These are phyloP conservation scores for Aspergillus quadricinctus DNA, from an alignment of 2,329 filamentous ascomycete genomes.

Conservation along the genomic window DNA sequence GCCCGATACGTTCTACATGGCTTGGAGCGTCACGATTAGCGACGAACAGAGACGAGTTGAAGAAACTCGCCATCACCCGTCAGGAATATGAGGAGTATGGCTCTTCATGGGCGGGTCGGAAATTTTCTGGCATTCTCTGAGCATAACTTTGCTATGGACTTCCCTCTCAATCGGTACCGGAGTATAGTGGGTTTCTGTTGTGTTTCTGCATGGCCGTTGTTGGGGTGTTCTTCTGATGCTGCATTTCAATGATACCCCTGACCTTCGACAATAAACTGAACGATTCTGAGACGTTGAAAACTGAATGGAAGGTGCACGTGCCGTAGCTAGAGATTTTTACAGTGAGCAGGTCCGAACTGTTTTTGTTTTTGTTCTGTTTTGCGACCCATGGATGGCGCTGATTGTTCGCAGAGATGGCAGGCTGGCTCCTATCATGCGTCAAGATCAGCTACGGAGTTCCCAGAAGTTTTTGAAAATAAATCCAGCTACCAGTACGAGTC, in stretches of 20 bases:
- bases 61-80: conserved; percentile 70
- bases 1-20: conserved; percentile 78
- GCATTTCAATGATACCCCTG: conserved; percentile 22
- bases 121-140: conserved; percentile 51
- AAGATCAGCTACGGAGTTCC: neutral
- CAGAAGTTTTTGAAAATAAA: neutral
- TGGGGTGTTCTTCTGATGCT: conserved; percentile 4
- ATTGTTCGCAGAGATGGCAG: neutral
- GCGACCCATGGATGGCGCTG: neutral
- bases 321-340: neutral
- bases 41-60: conserved; percentile 59
- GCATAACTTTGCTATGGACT: neutral
- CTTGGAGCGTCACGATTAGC: conserved; percentile 76
- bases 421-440: neutral
- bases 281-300: neutral
- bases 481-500: neutral
- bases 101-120: conserved; percentile 66
- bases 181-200: neutral
- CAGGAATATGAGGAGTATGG: conserved; percentile 89
- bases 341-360: neutral
- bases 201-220: neutral
- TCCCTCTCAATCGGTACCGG: neutral
- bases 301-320: neutral
- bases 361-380: neutral
- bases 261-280: conserved; percentile 2